Base-by-base conservation (phyloP, 306 rosid species). In the Trifolium repens region DNA sequence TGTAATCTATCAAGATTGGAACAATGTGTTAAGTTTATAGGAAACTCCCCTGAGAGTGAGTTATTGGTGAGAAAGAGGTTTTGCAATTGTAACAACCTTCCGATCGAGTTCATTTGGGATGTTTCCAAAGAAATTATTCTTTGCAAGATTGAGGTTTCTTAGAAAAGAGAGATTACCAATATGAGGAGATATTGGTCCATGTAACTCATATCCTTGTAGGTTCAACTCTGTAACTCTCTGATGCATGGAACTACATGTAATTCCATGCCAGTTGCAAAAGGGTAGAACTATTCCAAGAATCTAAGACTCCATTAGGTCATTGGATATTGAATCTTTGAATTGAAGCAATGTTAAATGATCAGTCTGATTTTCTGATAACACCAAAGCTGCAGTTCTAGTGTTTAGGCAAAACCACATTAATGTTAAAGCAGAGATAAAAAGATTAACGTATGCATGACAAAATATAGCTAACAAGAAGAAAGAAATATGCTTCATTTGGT, bases 221-320 rank as follows among this genome's bases (percentile, higher is more conserved):
- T 27, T 27, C 78, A 85, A 30, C 68, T 63, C 57, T 0, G 8
- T 59, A 3, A 82, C 81, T 49, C 78, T 82, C 15, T 78, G 84
- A 22, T 72, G 84, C 17, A 37, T 5, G 9, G 4, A 39, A 16
- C 76, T 47, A 22, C 85, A 86, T 2, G 72, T 39, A 52, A 83
- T 13, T 49, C 89, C 89, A 17, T 5, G 40, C 89, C 89, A 86
- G 0, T 42, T 49, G 61, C 86, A 85, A 0, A 85, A 76, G 78
- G 5, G 24, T 11, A 16, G 89, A 85, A 44, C 53, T 72, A 50
- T 85, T 82, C 72, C 83, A 85, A 62, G 85, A 83, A 64, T n/a
- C 59, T 43, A 85, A n/a, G 1, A 35, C n/a, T 7, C 26, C 70
- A 5, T 46, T 19, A 2, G 78, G 11, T 85, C 78, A 10, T 1